A percentile compares a stretch with the other conserved stretches of the same genome.
Evolutionary conservation across 352 stramenopile genomes (phyloP).

Genomic region (Phytopythium kandeliae): DNA sequence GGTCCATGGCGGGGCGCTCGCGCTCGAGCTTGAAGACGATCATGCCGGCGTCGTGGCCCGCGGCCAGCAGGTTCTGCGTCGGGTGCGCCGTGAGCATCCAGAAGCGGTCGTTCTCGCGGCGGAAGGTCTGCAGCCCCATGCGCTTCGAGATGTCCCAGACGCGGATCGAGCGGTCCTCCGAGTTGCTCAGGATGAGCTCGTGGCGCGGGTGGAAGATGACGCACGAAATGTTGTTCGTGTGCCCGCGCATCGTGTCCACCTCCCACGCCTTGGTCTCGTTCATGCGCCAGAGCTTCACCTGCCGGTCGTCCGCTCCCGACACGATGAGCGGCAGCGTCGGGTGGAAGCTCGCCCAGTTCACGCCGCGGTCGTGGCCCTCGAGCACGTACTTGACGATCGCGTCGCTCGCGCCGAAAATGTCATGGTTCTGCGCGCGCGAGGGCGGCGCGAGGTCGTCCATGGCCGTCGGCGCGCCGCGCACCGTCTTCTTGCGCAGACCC

Average conservation of each 20-base stretch:
- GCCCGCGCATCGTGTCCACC: slow-evolving; percentile 99
- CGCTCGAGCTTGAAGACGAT: slow-evolving; percentile 99
- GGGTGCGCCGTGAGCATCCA: slow-evolving; percentile 97
- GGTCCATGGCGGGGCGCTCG: slow-evolving; percentile 94
- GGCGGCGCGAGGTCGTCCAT: slow-evolving; percentile 58
- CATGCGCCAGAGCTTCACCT: slow-evolving; percentile 99
- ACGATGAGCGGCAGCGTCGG: slow-evolving; percentile 97
- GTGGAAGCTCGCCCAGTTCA: slow-evolving; percentile 99
- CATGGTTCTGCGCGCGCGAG: slow-evolving; percentile 32
- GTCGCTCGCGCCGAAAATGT: slow-evolving; percentile 99
- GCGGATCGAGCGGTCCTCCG: slow-evolving; percentile 98
- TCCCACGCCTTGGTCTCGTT: slow-evolving; percentile 99
- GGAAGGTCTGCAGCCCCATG: slow-evolving; percentile 98
- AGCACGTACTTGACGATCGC: slow-evolving; percentile 99
- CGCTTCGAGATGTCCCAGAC: slow-evolving; percentile 99
- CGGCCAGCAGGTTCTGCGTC: slow-evolving; percentile 97
- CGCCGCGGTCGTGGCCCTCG: slow-evolving; percentile 98
- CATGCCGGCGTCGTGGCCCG: slow-evolving; percentile 99
- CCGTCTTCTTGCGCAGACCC: slow-evolving; percentile 98
- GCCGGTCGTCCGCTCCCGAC: slow-evolving; percentile 97
- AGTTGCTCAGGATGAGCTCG: slow-evolving; percentile 99
- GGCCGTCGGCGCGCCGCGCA: slow-evolving; percentile 82
- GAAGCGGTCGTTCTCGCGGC: slow-evolving; percentile 98
- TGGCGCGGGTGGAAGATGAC: slow-evolving; percentile 99
- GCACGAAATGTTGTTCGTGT: slow-evolving; percentile 99